Base-by-base conservation (phyloP, 208 protist genomes). In the Porcisia hertigi region DNA sequence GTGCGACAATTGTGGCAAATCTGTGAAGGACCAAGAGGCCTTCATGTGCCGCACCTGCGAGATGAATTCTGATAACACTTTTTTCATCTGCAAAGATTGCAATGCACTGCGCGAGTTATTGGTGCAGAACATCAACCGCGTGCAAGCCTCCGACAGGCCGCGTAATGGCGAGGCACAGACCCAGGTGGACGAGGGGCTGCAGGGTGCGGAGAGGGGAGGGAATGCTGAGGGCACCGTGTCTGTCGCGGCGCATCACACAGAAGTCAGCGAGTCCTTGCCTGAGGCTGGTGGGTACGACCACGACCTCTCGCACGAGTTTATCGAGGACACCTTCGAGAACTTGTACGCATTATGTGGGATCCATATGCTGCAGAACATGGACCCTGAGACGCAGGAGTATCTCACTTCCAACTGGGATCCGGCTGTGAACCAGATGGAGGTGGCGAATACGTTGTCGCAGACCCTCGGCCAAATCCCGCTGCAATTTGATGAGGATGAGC, bases 21-120 rank as follows among this genome's bases (percentile, higher is more conserved):
- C 77, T 0, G 71, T 92, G 39, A 80, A 86, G 66, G 82, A 91
- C 18, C 79, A 91, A 73, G 69, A 81, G 55, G 85, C 82, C 1
- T 96, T 88, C 73, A 89, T 96, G 71, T 96, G 92, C 75, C 88
- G 88, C 59, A 95, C 88, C 14, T 96, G 92, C 80, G 92, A 95
- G 49, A 76, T 94, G 78, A 80, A 76, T n/a, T 41, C 80, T 34
- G 85, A 86, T 14, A 49, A 74, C 20, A 83, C 87, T 1, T 96
- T 88, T 62, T 89, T 96, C 58, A 70, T 95, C 30, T 96, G 92
- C 77, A 39, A 71, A 0, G 81, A 84, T 53, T 96, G 92, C 83
- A 94, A 96, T 69, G 78, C 62, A 25, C 57, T 91, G 67, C 92
- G 92, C 36, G 30, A 84, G 70, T 16, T 71, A n/a, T 41, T 80